These are phyloP conservation scores for Collybiopsis confluens DNA, from an alignment of 768 basidiomycete genomes.

Conservation along the genomic window DNA sequence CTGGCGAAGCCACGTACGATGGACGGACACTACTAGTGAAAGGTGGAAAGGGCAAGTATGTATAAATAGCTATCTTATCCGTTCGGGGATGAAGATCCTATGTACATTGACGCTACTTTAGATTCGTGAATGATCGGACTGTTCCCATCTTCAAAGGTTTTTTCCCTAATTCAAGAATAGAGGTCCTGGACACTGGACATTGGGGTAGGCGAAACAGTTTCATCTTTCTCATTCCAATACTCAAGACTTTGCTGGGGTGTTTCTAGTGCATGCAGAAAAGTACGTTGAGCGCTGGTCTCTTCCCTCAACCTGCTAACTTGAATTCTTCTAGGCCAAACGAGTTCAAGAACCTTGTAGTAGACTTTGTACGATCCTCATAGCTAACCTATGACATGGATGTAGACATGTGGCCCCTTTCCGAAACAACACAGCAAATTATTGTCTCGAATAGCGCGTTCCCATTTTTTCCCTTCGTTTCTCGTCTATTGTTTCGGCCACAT, in stretches of 20 bases:
- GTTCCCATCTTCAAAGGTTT: slow-evolving; percentile 55
- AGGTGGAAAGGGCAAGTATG: slow-evolving; percentile 68
- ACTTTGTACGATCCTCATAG: background rate
- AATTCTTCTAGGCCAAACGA: slow-evolving; percentile 44
- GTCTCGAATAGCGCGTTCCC: too few relatives aligned
- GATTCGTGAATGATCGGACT: slow-evolving; percentile 76
- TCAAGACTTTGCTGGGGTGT: background rate
- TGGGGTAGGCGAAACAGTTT: slow-evolving; percentile 60
- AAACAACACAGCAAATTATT: too few relatives aligned
- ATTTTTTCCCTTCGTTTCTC: too few relatives aligned
- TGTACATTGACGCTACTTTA: slow-evolving; percentile 15
- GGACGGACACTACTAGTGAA: slow-evolving; percentile 73
- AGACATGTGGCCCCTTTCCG: too few relatives aligned
- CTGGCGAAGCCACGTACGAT: slow-evolving; percentile 46
- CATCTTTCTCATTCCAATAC: background rate
- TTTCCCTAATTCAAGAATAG: slow-evolving; percentile 67
- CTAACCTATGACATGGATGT: too few relatives aligned
- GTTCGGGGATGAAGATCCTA: background rate
- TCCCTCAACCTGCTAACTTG: background rate
- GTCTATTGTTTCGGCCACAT: too few relatives aligned
- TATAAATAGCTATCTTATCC: too few relatives aligned
- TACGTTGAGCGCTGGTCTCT: slow-evolving; percentile 20
- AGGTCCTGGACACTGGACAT: slow-evolving; percentile 71
- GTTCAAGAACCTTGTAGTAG: slow-evolving; percentile 30
- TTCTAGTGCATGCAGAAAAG: slow-evolving; percentile 76